Evolutionary conservation across 23 red algal species (phyloP), one percentile per base, ranked within the genome.

Genomic region (Rhodosorus marinus): DNA sequence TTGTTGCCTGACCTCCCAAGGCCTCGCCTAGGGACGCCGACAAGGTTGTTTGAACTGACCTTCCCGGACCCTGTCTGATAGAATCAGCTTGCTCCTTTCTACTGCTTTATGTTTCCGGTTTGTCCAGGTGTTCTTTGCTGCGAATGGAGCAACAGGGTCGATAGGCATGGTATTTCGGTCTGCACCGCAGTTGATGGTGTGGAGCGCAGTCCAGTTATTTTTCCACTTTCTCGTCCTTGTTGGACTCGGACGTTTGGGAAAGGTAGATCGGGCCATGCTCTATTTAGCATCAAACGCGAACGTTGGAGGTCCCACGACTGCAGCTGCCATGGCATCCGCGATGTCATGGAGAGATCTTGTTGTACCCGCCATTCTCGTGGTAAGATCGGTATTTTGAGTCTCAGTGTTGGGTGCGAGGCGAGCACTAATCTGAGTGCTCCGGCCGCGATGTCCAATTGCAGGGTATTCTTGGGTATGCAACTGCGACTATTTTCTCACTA

Each of bases 101-200:
- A n/a, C n/a, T n/a, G n/a, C n/a, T n/a, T n/a, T n/a, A n/a, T n/a
- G 82, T 25, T 53, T 79, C 26, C 50, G 73, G 29, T 59, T 92
- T 33, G 74, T 75, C 30, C 82, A 92, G 49, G 42, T 92, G 3
- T 92, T 92, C 48, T 92, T 92, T 26, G 82, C 70, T n/a, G 70
- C 63, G 1, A 66, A 59, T 0, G 82, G 82, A 6, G 72, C 65
- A 24, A 33, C 65, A 19, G 82, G 82, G 24, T 64, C 52, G 14
- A 55, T 92, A 5, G 29, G 30, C 1, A 42, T 55, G 15, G 82
- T 92, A 1, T 17, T 78, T 1, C 54, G 64, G 22, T 56, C 64
- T 1, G 71, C 82, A 28, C 82, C 82, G n/a, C 43, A 42, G 24
- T 35, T 71, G 64, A 24, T 79, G 20, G 24, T 71, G n/a, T 72